phyloP scores from a whole-genome alignment of 192 early-diverging fungal genomes.

The Cetraspora pellucida region DNA sequence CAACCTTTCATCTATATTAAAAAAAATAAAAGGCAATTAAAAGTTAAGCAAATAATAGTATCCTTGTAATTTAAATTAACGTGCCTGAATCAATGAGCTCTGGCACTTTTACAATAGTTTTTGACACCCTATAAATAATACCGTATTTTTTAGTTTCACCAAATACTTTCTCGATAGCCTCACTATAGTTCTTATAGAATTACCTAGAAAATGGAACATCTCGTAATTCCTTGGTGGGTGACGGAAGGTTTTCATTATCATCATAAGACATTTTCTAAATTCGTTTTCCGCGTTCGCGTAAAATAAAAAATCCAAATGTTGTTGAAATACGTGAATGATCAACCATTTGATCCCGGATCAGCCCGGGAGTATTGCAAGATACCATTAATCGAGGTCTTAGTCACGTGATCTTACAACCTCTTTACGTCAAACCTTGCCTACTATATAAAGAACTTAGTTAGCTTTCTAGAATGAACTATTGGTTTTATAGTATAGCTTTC shows the following conservation, averaged over 20 bases:
- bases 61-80: background rate
- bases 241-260: background rate
- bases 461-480: too few relatives aligned
- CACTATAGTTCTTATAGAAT: too few relatives aligned
- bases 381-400: too few relatives aligned
- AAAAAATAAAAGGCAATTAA: background rate
- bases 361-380: too few relatives aligned
- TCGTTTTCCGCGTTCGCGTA: background rate
- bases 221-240: slow-evolving; percentile 5
- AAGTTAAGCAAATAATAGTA: too few relatives aligned
- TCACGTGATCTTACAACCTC: too few relatives aligned
- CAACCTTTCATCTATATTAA: background rate
- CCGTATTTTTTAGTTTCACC: background rate
- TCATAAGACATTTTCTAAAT: background rate
- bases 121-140: slow-evolving; percentile 1
- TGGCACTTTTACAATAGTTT: background rate
- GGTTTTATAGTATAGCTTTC: too few relatives aligned
- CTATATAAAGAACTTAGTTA: too few relatives aligned
- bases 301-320: too few relatives aligned
- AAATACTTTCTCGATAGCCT: background rate
- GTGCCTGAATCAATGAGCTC: background rate
- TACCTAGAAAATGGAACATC: slow-evolving; percentile 13
- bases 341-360: too few relatives aligned
- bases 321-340: too few relatives aligned
- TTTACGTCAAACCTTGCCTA: too few relatives aligned